These are phyloP conservation scores for Sordariomycetes sp. DNA, from an alignment of 2,329 filamentous ascomycete species.

Conservation along the genomic window DNA sequence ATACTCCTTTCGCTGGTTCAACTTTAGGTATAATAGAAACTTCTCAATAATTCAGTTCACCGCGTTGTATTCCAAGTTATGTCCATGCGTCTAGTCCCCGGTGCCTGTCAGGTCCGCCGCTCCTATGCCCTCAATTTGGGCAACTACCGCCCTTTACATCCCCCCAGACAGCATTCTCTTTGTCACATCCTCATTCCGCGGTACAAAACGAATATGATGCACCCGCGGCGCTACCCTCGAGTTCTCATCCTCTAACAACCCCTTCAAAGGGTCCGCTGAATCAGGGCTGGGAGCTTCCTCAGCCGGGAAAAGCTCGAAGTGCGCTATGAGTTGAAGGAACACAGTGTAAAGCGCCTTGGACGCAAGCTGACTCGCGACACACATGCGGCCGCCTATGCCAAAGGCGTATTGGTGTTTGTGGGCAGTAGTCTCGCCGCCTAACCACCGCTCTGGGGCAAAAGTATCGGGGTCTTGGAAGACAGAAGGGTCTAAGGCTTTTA, in stretches of 20 bases:
- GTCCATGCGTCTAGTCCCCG: no score
- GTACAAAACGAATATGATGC: conserved; percentile 10
- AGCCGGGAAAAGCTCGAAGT: conserved; percentile 31
- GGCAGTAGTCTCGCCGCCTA: conserved; percentile 17
- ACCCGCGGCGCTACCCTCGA: conserved; percentile 11
- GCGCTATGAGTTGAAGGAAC: conserved; percentile 37
- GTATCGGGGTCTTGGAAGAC: conserved; percentile 56
- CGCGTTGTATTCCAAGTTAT: no score
- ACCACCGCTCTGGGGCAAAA: conserved; percentile 40
- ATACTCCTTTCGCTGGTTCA: no score
- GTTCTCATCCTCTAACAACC: conserved; percentile 10
- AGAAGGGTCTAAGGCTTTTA: conserved; percentile 28
- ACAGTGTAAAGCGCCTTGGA: conserved; percentile 42
- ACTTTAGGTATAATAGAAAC: no score
- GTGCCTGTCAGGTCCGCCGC: no score
- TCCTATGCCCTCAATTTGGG: no score
- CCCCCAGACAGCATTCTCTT: conserved; percentile 7
- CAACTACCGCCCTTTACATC: neutral
- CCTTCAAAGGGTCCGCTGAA: conserved; percentile 13
- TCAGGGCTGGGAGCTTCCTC: conserved; percentile 8
- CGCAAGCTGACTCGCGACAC: conserved; percentile 39
- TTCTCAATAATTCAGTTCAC: no score
- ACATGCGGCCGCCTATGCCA: conserved; percentile 43
- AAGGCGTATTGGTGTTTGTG: conserved; percentile 40
- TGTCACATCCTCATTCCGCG: conserved; percentile 7